These are phyloP conservation scores for Apiospora malaysiana DNA, from an alignment of 2,329 filamentous ascomycete genomes.

Conservation along the genomic window DNA sequence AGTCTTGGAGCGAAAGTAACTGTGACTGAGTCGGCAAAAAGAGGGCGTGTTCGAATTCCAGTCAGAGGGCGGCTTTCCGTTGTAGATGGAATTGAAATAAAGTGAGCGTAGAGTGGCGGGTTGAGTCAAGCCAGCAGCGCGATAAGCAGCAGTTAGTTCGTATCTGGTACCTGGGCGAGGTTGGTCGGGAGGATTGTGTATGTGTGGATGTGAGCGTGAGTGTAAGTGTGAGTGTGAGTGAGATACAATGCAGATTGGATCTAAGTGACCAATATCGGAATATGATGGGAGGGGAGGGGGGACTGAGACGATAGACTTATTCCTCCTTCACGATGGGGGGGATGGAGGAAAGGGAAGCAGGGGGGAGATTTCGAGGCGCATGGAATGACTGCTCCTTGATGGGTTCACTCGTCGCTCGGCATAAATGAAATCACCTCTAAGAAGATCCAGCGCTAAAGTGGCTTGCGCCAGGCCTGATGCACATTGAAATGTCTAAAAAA, in stretches of 20 bases:
- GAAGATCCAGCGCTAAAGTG: constrained; percentile 10
- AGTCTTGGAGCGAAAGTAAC: background rate
- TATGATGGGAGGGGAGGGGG: background rate
- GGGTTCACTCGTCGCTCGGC: background rate
- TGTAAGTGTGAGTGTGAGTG: background rate
- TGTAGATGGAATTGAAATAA: background rate
- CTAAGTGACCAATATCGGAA: background rate
- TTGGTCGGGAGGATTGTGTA: background rate
- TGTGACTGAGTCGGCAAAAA: background rate
- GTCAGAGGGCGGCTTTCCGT: background rate
- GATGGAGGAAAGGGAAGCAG: constrained; percentile 17
- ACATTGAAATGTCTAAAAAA: constrained; percentile 17
- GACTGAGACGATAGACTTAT: background rate
- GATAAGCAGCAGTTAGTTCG: background rate
- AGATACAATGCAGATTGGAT: background rate
- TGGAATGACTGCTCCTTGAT: background rate
- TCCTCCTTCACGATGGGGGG: constrained; percentile 7
- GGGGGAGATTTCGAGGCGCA: constrained; percentile 18
- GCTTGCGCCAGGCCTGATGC: constrained; percentile 14
- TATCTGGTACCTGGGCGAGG: background rate
- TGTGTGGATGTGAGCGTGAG: too few species aligned
- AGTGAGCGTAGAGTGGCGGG: constrained; percentile 6
- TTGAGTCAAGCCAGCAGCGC: constrained; percentile 12
- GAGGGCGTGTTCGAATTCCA: background rate
- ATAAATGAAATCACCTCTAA: constrained; percentile 9